A percentile compares a stretch with the other conserved stretches of the same genome.
These are phyloP conservation scores for Botrytis aclada DNA, from an alignment of 2,329 filamentous ascomycete genomes.

Conservation along the genomic window DNA sequence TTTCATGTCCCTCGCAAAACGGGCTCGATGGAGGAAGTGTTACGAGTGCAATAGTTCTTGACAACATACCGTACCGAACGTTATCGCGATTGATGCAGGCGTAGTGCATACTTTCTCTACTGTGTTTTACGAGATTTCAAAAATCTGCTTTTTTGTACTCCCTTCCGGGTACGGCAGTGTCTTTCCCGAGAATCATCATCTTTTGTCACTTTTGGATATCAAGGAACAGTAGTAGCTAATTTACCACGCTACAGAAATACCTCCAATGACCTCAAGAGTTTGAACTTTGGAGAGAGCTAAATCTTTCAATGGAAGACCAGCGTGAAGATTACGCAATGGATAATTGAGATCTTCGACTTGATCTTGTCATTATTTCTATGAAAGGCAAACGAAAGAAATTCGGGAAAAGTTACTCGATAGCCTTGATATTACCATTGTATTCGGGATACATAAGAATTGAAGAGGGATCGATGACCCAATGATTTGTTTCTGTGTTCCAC, in stretches of 20 bases:
- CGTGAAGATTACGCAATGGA: not conserved
- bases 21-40: conserved; percentile 6
- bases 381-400: not conserved
- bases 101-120: not conserved
- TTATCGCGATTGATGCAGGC: conserved; percentile 3
- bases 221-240: not conserved
- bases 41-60: not conserved
- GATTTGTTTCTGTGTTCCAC: conserved; percentile 3
- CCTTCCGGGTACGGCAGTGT: not conserved
- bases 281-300: no score
- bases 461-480: conserved; percentile 6
- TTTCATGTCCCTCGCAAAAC: not conserved
- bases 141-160: not conserved
- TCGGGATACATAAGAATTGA: not conserved
- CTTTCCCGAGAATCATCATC: not conserved
- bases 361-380: not conserved
- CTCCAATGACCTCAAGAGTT: not conserved
- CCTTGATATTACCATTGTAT: not conserved
- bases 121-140: not conserved
- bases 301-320: not conserved
- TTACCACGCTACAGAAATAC: not conserved
- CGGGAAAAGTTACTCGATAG: not conserved
- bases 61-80: not conserved
- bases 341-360: not conserved
- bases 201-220: not conserved